Base-by-base conservation (phyloP, 257 asterid genomes). In the Plantago elongata region DNA sequence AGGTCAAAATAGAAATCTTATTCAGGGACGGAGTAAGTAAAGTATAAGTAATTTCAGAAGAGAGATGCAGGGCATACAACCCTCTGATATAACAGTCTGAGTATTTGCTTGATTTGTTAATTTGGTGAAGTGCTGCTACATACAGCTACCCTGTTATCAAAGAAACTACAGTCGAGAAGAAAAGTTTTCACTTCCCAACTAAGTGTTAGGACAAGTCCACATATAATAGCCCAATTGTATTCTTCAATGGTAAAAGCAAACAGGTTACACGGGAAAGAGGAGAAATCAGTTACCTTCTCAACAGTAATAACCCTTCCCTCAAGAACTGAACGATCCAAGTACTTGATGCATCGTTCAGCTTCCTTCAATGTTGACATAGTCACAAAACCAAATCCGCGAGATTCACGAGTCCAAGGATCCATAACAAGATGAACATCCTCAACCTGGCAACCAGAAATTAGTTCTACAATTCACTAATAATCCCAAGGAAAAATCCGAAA, bases 81-180 rank as follows among this genome's bases (percentile, higher is more conserved):
- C 96, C 96, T 76, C 82, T 61, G 86, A 68, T 52, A 62, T 58
- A 57, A 71, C 48, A 75, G 84, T 81, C 87, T 77, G 91, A 64
- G 27, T 78, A 80, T 80, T 83, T 85, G 89, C 93, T 83, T 83
- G 88, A 70, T 80, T 84, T 77, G 89, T 85, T 85, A 85, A 62
- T 84, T 91, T 81, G 95, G 69, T 65, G 98, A 86, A 81, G 98
- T 85, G 96, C 96, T 91, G 92, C 96, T 84, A 80, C 96, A 84
- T 82, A 85, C 95, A 85, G 96, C 90, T 75, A 73, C 73, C 94
- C 94, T 88, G 94, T 77, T 77, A 77, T 69, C 86, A 79, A 79
- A 83, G 78, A 84, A 84, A 78, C 96, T 87, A 80, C 74, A 82
- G 67, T 82, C 75, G 51, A 77, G 68, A 52, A 72, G 72, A 67